Evolutionary conservation across 176 grass and related monocot genomes (phyloP), one percentile per base, ranked within the genome.

Genomic region (Rhynchospora breviuscula): DNA sequence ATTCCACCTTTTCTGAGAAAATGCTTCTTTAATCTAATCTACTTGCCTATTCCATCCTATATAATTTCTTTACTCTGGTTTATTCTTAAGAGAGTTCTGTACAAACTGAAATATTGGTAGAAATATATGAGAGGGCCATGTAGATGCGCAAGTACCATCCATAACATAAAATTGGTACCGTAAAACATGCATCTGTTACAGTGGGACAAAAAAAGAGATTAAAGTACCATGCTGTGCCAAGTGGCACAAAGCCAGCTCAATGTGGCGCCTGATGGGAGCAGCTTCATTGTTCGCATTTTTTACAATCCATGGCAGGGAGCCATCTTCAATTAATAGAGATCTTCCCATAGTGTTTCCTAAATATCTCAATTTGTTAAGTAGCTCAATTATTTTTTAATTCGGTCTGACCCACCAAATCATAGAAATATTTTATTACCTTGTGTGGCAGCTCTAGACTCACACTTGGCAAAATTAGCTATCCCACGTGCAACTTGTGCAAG

Each of bases 381-480:
- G 59, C 43, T 61, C 49, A 85, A 49, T 85, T 78, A 83, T 64
- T 78, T 82, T 52, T 33, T 72, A 83, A 66, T 53, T 53, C 10
- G 10, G 19, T 33, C 63, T 52, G 15, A 25, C 65, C 14, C 29
- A 91, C 26, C 26, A 56, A 58, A 64, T 52, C 23, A 70, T 6
- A 85, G 17, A 35, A 49, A 8, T 48, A 83, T 75, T 68, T 26
- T 25, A 86, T 88, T 91, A 99, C 97, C 93, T 96, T 99, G 91
- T 78, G 91, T 94, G 78, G 91, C 91, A 78, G 93, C 89, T 90
- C 93, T 90, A 64, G 97, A 99, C 78, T 99, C 97, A 67, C 97
- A 99, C 81, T 99, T 99, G 46, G 97, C 93, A 81, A 99, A 99
- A 88, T 99, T 99, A 72, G 97, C 97, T 84, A 99, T 96, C 61